Evolutionary conservation across 1,139 yeast genomes (phyloP), one percentile per base, ranked within the genome.

Genomic region (Nakaseomyces nivariensis): DNA sequence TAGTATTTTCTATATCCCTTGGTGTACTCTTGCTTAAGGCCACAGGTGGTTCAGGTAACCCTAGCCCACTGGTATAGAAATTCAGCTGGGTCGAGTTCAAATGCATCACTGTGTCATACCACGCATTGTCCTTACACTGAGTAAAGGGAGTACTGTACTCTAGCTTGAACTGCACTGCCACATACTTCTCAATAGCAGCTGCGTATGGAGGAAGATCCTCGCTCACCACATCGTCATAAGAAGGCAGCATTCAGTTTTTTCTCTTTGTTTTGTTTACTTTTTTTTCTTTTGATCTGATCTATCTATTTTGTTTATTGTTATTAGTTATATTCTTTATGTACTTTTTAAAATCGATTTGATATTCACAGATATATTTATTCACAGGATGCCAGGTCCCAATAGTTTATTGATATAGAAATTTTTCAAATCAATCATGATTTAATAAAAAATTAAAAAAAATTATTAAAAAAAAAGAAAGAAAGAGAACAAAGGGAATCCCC

Each of bases 61-160:
- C 17, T 13, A 3, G 25, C 1, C 45, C 34, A 1, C 52, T 61
- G 24, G 66, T 55, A 60, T 83, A 84, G 46, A 84, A 70, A 62
- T 84, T 84, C 37, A 85, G 61, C 66, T 84, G 90, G 0, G 92
- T 84, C 1, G 86, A 81, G 66, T 85, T 85, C 37, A 85, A 65
- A 60, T 84, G 90, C 66, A 82, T 69, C 6, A 84, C 70, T 27
- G 74, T 71, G 47, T 74, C 72, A 58, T 72, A 77, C 90, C 90
- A 83, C n/a, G 76, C 74, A 56, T 87, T 66, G 5, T 73, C 64
- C 2, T 81, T 73, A 0, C 86, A 74, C 4, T 79, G 72, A 57
- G 82, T 86, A 59, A 77, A 81, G 0, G 90, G 90, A 4, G 81
- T 75, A 0, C 76, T 54, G 84, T 85, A 82, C 62, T 84, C 92